Base-by-base conservation (phyloP, 495 filamentous ascomycete species). In the Aspergillus sclerotiicarbonarius region DNA sequence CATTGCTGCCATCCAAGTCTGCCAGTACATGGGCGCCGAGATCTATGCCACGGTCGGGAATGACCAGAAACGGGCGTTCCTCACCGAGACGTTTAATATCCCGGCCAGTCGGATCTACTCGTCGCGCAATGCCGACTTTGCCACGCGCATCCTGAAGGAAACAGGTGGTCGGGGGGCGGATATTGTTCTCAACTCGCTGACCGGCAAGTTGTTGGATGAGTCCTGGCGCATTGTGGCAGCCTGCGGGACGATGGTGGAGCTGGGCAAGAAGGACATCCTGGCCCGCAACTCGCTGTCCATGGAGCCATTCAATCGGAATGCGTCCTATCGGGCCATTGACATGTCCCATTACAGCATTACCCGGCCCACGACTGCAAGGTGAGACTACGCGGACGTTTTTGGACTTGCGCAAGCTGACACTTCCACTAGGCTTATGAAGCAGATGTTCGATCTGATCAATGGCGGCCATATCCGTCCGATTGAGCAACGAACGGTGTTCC, bases 11-110 rank as follows among this genome's bases (percentile, higher is more conserved):
- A 71, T 80, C 18, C 62, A 70, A 39, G 33, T 79, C 15, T 68
- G 70, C 4, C 63, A 63, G 41, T 47, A 61, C 37, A 51, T 71
- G 16, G 71, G 70, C 8, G 75, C 72, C 1, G 55, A 67, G 31
- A 68, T 77, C 13, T 76, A 65, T 57, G 59, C 65, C 2, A 71
- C 67, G 8, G 70, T 86, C 1, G 77, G 85, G 0, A 73, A 56
- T 2, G 52, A 69, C 0, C 68, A 73, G 19, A 81, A 84, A 62
- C 59, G 67, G 0, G 13, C 67, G 0, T 72, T 76, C 20, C 61
- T 84, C 2, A 46, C 57, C 3, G 51, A 63, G 15, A 54, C 21
- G 13, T 71, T 53, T 37, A 54, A 57, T 6, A 62, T 76, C 31
- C 54, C 66, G 0, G 30, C 45, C 16, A 51, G 65, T 15, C 62